Percentiles rank a stretch among this genome's conserved stretches.
phyloP scores from a whole-genome alignment of 495 filamentous ascomycete genomes.

The Penicillium paradoxum region DNA sequence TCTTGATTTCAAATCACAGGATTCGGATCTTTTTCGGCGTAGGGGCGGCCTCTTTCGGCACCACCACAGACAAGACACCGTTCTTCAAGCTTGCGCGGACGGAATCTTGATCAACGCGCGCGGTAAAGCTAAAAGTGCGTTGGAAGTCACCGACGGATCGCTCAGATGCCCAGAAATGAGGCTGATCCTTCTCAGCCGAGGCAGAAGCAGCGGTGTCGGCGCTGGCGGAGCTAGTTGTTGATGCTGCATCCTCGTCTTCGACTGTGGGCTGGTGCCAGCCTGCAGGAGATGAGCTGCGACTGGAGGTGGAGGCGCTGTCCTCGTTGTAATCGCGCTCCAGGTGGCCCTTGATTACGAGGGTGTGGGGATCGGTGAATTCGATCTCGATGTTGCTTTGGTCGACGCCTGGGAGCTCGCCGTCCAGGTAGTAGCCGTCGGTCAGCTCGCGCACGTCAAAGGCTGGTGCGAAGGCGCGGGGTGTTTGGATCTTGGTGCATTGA shows the following conservation, averaged over 20 bases:
- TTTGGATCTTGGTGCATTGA: conserved; percentile 11
- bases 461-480: conserved; percentile 53
- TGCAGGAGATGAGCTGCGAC: neutral
- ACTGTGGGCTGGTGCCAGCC: conserved; percentile 51
- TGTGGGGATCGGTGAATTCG: conserved; percentile 78
- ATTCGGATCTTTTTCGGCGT: conserved; percentile 52
- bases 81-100: conserved; percentile 74
- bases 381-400: conserved; percentile 72
- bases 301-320: neutral
- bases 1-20: conserved; percentile 33
- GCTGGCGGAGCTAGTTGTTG: conserved; percentile 8
- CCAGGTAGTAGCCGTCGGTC: conserved; percentile 65
- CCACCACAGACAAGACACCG: conserved; percentile 64
- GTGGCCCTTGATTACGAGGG: conserved; percentile 66
- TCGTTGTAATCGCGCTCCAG: conserved; percentile 51
- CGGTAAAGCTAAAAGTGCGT: conserved; percentile 72
- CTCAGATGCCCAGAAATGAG: conserved; percentile 77
- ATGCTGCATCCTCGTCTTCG: conserved; percentile 41
- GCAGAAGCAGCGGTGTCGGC: conserved; percentile 7
- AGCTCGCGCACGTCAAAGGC: conserved; percentile 79
- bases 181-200: conserved; percentile 21
- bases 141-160: conserved; percentile 76
- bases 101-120: conserved; percentile 65
- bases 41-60: conserved; percentile 67
- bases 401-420: conserved; percentile 84